phyloP scores from a whole-genome alignment of 768 basidiomycete genomes.

The Cystofilobasidium macerans region DNA sequence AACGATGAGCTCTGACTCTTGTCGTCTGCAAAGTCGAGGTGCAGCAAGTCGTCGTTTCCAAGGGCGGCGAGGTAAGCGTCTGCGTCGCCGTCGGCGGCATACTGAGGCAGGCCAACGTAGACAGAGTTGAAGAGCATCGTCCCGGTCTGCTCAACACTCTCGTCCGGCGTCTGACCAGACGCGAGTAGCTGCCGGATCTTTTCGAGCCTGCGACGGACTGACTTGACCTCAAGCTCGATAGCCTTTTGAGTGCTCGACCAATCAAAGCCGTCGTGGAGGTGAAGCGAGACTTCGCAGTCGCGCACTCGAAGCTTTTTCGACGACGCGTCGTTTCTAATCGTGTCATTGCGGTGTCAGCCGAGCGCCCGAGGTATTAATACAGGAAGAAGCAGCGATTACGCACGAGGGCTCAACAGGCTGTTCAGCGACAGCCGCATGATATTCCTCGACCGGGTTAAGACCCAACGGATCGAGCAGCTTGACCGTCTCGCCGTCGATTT shows the following conservation, averaged over 20 bases:
- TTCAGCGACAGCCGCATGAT: slow-evolving; percentile 38
- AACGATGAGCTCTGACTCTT: slow-evolving; percentile 67
- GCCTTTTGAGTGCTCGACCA: slow-evolving; percentile 74
- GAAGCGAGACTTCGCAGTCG: slow-evolving; percentile 54
- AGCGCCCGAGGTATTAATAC: no score
- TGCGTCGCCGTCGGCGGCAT: slow-evolving; percentile 61
- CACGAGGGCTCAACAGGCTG: background rate
- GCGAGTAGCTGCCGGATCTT: slow-evolving; percentile 88
- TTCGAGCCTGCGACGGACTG: slow-evolving; percentile 71
- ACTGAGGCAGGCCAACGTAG: slow-evolving; percentile 77
- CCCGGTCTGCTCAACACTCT: slow-evolving; percentile 50
- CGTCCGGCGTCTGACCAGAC: slow-evolving; percentile 57
- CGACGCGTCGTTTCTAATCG: background rate
- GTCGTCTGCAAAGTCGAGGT: slow-evolving; percentile 56
- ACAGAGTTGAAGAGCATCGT: slow-evolving; percentile 84
- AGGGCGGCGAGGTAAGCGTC: slow-evolving; percentile 76
- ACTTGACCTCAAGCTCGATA: slow-evolving; percentile 78
- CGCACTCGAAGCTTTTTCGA: slow-evolving; percentile 38
- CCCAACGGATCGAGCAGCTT: slow-evolving; percentile 57
- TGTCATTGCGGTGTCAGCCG: no score
- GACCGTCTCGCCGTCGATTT: slow-evolving; percentile 72
- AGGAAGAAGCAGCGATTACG: background rate
- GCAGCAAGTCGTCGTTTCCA: slow-evolving; percentile 61
- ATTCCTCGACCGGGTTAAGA: slow-evolving; percentile 60
- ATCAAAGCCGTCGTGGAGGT: slow-evolving; percentile 89